Evolutionary conservation across 2,329 filamentous ascomycete species (phyloP).

Genomic region (Alternaria atra): DNA sequence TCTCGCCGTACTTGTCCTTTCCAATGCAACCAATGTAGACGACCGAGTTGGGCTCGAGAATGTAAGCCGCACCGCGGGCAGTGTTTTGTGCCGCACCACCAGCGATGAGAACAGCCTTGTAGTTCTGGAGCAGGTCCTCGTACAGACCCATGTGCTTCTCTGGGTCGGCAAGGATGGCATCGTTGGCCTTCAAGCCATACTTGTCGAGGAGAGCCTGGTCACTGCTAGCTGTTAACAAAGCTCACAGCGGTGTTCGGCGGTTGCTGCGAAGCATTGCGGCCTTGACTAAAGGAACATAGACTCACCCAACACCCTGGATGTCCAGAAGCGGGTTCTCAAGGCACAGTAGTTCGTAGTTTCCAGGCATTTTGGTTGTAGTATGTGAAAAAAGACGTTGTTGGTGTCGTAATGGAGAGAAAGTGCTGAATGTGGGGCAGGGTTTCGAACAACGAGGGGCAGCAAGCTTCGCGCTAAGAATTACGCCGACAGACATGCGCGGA

Average conservation of each 20-base stretch:
- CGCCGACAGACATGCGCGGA: slow-evolving; percentile 2
- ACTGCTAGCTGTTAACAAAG: slow-evolving; percentile 58
- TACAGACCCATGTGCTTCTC: slow-evolving; percentile 89
- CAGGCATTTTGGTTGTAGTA: slow-evolving; percentile 69
- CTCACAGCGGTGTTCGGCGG: slow-evolving; percentile 17
- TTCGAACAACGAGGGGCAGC: slow-evolving; percentile 26
- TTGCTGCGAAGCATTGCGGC: background rate
- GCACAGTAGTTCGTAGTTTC: slow-evolving; percentile 89
- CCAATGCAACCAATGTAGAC: slow-evolving; percentile 95
- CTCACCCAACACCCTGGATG: slow-evolving; percentile 82
- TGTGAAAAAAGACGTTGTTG: slow-evolving; percentile 20
- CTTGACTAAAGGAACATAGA: slow-evolving; percentile 11
- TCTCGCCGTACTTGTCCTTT: slow-evolving; percentile 93
- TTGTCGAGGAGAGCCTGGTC: slow-evolving; percentile 86
- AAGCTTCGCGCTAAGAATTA: slow-evolving; percentile 24
- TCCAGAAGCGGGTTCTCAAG: slow-evolving; percentile 98
- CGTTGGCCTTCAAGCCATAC: slow-evolving; percentile 93
- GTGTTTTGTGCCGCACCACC: slow-evolving; percentile 98
- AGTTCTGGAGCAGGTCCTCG: slow-evolving; percentile 92
- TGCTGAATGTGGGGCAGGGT: slow-evolving; percentile 29
- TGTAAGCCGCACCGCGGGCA: slow-evolving; percentile 92
- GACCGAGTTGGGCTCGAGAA: slow-evolving; percentile 87
- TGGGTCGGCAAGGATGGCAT: slow-evolving; percentile 90
- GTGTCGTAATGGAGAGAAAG: slow-evolving; percentile 25
- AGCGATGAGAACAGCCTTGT: slow-evolving; percentile 91